These are phyloP conservation scores for Aspergillus aculeatinus DNA, from an alignment of 2,329 filamentous ascomycete species.

Conservation along the genomic window DNA sequence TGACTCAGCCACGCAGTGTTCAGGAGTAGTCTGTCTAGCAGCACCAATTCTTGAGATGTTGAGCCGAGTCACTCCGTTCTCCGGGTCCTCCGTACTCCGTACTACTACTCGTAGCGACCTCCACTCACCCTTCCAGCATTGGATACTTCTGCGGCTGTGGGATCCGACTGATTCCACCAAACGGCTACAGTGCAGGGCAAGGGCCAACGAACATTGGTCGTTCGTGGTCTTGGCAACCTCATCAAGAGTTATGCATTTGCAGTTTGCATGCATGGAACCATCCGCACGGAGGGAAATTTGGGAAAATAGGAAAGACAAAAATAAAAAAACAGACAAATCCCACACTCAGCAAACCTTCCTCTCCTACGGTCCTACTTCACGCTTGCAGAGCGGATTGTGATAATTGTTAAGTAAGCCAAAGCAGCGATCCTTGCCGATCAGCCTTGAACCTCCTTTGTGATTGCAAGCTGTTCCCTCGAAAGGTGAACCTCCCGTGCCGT, in stretches of 20 bases:
- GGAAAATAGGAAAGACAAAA: no score
- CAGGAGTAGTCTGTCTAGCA: neutral
- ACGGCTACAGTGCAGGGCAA: neutral
- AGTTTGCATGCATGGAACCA: neutral
- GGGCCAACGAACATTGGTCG: neutral
- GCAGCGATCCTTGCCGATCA: neutral
- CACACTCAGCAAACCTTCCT: neutral
- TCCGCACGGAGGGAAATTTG: neutral
- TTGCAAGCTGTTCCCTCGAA: neutral
- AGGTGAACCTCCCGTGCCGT: neutral
- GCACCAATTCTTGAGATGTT: neutral
- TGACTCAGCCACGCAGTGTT: neutral
- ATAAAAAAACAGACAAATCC: no score
- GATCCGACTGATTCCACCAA: neutral
- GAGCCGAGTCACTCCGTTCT: slow-evolving; percentile 13
- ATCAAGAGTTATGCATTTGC: neutral
- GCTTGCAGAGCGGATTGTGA: neutral
- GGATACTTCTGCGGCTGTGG: neutral
- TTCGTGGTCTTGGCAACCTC: neutral
- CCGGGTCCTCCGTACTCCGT: slow-evolving; percentile 8
- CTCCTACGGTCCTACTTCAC: neutral
- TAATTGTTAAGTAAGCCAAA: neutral
- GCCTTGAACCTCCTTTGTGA: neutral
- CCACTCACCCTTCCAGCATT: slow-evolving; percentile 1
- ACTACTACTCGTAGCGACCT: slow-evolving; percentile 4